These are phyloP conservation scores for Guadua angustifolia DNA, from an alignment of 176 grass and related monocot species.

Conservation along the genomic window DNA sequence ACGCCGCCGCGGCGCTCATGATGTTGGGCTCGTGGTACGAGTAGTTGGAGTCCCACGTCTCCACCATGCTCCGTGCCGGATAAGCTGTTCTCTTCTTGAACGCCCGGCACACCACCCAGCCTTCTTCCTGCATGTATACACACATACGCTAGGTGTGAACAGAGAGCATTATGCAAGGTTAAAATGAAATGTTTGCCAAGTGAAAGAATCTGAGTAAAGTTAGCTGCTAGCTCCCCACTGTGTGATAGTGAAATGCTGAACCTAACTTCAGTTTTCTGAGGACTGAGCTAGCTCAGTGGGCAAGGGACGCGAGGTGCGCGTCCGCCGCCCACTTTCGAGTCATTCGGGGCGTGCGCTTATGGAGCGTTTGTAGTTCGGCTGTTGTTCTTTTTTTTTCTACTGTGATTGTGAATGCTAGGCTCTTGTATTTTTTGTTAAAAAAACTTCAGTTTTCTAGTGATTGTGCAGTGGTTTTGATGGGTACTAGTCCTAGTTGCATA, in stretches of 20 bases:
- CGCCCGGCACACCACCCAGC: constrained; percentile 92
- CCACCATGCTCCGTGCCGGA: constrained; percentile 51
- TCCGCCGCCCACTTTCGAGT: too few species aligned
- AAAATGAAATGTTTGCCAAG: background rate
- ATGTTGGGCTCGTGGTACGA: constrained; percentile 50
- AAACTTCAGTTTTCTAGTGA: constrained; percentile 6
- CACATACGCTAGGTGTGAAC: background rate
- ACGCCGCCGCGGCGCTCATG: constrained; percentile 32
- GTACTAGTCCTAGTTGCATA: constrained; percentile 42
- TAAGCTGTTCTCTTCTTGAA: constrained; percentile 89
- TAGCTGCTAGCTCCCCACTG: background rate
- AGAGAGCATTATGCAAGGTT: background rate
- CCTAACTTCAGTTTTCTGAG: background rate
- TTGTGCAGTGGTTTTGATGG: constrained; percentile 38
- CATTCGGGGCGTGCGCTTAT: too few species aligned
- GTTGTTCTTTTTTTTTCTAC: too few species aligned
- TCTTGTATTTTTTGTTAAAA: too few species aligned
- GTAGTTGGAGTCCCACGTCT: constrained; percentile 66
- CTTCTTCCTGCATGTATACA: constrained; percentile 76
- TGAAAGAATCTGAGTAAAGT: constrained; percentile 17
- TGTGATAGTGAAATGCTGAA: constrained; percentile 37
- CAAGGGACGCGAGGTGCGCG: too few species aligned
- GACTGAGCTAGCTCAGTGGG: too few species aligned
- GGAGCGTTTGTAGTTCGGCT: too few species aligned
- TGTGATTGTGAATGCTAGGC: too few species aligned